phyloP scores from a whole-genome alignment of 805 yeast genomes.

The Candida insectalens region DNA sequence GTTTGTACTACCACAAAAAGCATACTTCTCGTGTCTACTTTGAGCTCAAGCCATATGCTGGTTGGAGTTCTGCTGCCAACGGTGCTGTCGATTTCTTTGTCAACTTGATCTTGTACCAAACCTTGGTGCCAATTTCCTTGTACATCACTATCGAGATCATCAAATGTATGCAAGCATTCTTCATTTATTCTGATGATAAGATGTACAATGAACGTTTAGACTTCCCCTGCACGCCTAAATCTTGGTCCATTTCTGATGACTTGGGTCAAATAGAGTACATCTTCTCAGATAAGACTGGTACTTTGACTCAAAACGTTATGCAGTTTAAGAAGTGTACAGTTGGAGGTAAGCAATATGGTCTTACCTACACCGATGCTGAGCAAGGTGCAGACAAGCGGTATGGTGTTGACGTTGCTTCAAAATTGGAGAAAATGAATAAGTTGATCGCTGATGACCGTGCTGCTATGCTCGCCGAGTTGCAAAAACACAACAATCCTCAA shows the following conservation, averaged over 20 bases:
- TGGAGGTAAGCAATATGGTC: slow-evolving; percentile 57
- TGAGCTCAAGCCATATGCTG: slow-evolving; percentile 54
- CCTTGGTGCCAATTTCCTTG: slow-evolving; percentile 71
- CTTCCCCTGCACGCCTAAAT: slow-evolving; percentile 70
- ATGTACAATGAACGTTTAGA: slow-evolving; percentile 65
- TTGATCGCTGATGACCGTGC: slow-evolving; percentile 32
- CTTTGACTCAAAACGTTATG: slow-evolving; percentile 77
- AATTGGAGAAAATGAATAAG: slow-evolving; percentile 30
- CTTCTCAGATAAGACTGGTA: slow-evolving; percentile 79
- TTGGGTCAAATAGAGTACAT: slow-evolving; percentile 77
- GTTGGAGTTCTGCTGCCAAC: slow-evolving; percentile 44
- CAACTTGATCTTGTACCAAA: slow-evolving; percentile 62
- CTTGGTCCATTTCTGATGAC: slow-evolving; percentile 80
- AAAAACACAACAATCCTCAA: slow-evolving; percentile 33
- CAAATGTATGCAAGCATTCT: slow-evolving; percentile 67
- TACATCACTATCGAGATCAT: slow-evolving; percentile 73
- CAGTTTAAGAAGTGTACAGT: slow-evolving; percentile 71
- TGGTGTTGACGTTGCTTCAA: slow-evolving; percentile 39
- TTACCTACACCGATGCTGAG: slow-evolving; percentile 71
- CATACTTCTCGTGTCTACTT: slow-evolving; percentile 40
- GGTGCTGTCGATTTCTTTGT: slow-evolving; percentile 67
- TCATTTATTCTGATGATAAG: slow-evolving; percentile 58
- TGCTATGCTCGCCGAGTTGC: slow-evolving; percentile 38
- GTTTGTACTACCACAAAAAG: slow-evolving; percentile 40
- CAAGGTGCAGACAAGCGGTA: slow-evolving; percentile 64